These are phyloP conservation scores for Neonectria ditissima DNA, from an alignment of 2,329 filamentous ascomycete genomes.

Conservation along the genomic window DNA sequence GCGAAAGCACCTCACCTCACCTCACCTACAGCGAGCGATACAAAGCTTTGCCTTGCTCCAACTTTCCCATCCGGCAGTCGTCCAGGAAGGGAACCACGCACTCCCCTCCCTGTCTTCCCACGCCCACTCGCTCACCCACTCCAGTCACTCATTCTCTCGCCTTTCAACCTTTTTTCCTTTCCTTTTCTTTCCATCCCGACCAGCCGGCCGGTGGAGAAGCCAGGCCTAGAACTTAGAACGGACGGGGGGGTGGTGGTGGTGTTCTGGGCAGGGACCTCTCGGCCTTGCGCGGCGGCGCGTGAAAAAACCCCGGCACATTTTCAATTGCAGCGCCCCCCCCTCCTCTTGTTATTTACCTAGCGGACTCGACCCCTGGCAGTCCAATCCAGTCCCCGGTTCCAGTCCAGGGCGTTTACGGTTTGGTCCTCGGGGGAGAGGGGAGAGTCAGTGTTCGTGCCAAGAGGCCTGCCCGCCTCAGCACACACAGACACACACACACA, in stretches of 20 bases:
- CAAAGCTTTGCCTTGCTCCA: not conserved
- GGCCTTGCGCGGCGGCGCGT: not conserved
- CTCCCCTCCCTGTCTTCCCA: not conserved
- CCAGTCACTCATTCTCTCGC: conserved; percentile 27
- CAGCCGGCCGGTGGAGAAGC: conserved; percentile 31
- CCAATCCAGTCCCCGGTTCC: conserved; percentile 16
- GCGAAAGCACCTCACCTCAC: not conserved
- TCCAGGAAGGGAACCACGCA: not conserved
- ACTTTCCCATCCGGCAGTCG: not conserved
- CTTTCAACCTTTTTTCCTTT: not conserved
- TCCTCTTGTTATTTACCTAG: not conserved
- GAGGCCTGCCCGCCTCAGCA: not conserved
- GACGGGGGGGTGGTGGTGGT: not conserved
- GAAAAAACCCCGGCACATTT: conserved; percentile 22
- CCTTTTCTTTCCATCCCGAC: conserved; percentile 21
- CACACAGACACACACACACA: not conserved
- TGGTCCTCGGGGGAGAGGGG: no score
- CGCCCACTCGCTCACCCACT: conserved; percentile 2
- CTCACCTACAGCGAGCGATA: not conserved
- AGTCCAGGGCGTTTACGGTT: conserved; percentile 2
- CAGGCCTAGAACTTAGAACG: conserved; percentile 1
- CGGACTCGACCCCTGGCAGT: not conserved
- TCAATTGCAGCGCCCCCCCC: conserved; percentile 8
- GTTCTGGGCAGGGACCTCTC: no score
- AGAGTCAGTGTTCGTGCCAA: conserved; percentile 6